Conservation (phyloP, 1,139 yeast species). For the Lizanozyma gosingica region DNA sequence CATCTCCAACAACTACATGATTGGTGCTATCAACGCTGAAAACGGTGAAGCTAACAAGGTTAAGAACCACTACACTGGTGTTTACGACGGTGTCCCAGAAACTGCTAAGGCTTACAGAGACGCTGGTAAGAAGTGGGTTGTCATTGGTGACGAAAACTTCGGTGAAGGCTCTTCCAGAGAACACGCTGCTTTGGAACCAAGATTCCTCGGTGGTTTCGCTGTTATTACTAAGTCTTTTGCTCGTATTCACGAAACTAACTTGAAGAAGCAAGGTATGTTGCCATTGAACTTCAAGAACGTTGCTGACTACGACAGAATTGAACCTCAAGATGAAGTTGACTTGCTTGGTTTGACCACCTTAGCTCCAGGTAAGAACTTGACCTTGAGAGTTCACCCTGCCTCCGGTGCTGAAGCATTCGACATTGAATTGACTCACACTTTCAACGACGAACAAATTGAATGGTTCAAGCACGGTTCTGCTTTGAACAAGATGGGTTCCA, state of each 20-base stretch:
- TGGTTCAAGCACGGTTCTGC: constrained; percentile 99
- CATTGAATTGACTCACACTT: constrained; percentile 87
- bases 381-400: constrained; percentile 85
- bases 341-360: constrained; percentile 75
- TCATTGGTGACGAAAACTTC: constrained; percentile 96
- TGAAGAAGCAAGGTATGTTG: constrained; percentile 51
- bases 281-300: constrained; percentile 89
- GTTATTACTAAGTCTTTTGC: constrained; percentile 97
- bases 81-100: constrained; percentile 91
- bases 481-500: constrained; percentile 89
- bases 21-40: constrained; percentile 97
- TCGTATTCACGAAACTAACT: constrained; percentile 65
- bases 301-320: constrained; percentile 90
- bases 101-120: constrained; percentile 94
- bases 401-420: constrained; percentile 75
- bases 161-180: constrained; percentile 99
- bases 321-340: constrained; percentile 85
- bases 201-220: constrained; percentile 97
- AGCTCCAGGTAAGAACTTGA: constrained; percentile 89
- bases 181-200: constrained; percentile 99
- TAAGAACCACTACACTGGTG: constrained; percentile 88
- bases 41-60: constrained; percentile 91
- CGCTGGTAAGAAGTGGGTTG: constrained; percentile 90
- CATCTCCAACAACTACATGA: constrained; percentile 98
- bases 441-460: constrained; percentile 91